Evolutionary conservation across 345 rosid species (phyloP), one percentile per base, ranked within the genome.

Genomic region (Anacardium occidentale): DNA sequence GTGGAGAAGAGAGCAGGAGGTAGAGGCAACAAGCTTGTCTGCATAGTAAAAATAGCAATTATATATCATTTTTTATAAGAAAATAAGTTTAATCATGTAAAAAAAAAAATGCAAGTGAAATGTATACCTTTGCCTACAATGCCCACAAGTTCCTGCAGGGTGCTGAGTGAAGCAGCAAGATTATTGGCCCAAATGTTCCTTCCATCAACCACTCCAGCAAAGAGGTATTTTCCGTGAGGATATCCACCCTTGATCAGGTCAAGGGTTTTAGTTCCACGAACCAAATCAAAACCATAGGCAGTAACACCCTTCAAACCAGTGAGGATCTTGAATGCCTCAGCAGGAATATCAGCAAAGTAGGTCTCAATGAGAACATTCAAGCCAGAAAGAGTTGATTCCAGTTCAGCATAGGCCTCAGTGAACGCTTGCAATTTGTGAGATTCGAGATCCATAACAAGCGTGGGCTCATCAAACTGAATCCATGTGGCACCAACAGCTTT

Each of bases 141-240:
- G 40, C 91, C 83, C 81, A 88, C 96, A 74, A 94, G 90, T 47
- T 76, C 76, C 68, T 71, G 64, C 73, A 92, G 81, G 70, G 84
- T 81, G 70, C 70, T 75, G 42, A 92, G 87, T 75, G 98, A 95
- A 58, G 90, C 81, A 82, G 95, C 86, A 58, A 92, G 98, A 76
- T 94, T 96, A 77, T 94, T 92, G 68, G 98, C 98, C 98, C 98
- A 94, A 75, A 94, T 90, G 87, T 94, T 94, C 86, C 98, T 89
- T 75, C 98, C 98, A 60, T 94, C 98, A 73, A 91, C 97, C 65
- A 94, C 89, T 54, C 98, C 98, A 86, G 95, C 95, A 73, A 94
- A 92, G 62, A 94, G 91, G 78, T 87, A 85, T 78, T 94, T 94
- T n/a, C 90, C 97, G 67, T 78, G 4, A 13, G 98, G 98, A 86